Conservation (phyloP, 2,329 filamentous ascomycete species). For the Scopulariopsis brevicaulis region DNA sequence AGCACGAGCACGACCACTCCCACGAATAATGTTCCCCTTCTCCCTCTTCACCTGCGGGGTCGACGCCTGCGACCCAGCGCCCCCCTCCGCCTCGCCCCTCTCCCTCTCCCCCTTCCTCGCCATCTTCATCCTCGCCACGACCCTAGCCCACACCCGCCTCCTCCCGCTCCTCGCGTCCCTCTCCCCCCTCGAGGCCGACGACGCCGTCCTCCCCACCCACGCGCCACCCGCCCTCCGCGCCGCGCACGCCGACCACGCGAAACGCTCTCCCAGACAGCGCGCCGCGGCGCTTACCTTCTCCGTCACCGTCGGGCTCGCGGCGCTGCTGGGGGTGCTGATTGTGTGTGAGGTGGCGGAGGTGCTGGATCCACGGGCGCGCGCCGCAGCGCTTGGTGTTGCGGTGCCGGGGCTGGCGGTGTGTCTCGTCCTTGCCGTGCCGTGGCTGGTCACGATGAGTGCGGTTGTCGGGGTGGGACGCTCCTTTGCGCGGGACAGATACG, state of each 20-base stretch:
- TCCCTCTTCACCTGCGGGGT: slow-evolving; percentile 38
- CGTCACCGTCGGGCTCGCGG: slow-evolving; percentile 63
- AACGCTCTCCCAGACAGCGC: slow-evolving; percentile 36
- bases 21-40: slow-evolving; percentile 23
- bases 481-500: slow-evolving; percentile 46
- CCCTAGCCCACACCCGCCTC: slow-evolving; percentile 54
- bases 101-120: slow-evolving; percentile 60
- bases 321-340: slow-evolving; percentile 69
- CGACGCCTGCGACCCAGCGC: slow-evolving; percentile 41
- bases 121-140: slow-evolving; percentile 54
- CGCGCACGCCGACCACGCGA: slow-evolving; percentile 45
- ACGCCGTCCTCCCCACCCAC: slow-evolving; percentile 49
- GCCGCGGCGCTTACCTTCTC: slow-evolving; percentile 59
- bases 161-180: slow-evolving; percentile 58
- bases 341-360: slow-evolving; percentile 75
- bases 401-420: slow-evolving; percentile 61
- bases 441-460: slow-evolving; percentile 64
- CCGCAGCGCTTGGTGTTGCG: slow-evolving; percentile 55
- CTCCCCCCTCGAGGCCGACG: slow-evolving; percentile 42
- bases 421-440: slow-evolving; percentile 64
- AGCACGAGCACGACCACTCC: not conserved
- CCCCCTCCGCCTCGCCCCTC: slow-evolving; percentile 32
- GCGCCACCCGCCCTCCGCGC: slow-evolving; percentile 48
- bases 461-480: slow-evolving; percentile 47
- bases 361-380: slow-evolving; percentile 55